Evolutionary conservation across 2,329 filamentous ascomycete genomes (phyloP).

Genomic region (Salinomyces thailandicus): DNA sequence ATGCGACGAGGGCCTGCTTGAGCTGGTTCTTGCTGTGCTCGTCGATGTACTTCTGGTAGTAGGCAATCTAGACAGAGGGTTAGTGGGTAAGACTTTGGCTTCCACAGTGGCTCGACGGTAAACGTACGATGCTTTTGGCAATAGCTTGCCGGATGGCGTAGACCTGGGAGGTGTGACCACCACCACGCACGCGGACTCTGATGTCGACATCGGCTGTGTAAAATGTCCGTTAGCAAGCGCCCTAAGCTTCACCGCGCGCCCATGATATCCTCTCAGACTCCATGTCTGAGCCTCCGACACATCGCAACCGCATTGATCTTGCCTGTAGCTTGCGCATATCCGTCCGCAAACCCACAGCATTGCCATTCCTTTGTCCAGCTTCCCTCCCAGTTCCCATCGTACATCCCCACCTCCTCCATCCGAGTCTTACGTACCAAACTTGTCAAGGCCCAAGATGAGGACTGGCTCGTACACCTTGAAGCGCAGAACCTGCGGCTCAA

Average conservation of each 20-base stretch:
- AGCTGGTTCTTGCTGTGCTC: constrained; percentile 99
- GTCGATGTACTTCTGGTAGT: constrained; percentile 99
- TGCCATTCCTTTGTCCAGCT: constrained; percentile 1
- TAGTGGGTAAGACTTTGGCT: constrained; percentile 1
- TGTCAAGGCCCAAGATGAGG: constrained; percentile 93
- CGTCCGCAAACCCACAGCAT: constrained; percentile 1
- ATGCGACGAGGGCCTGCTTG: constrained; percentile 92
- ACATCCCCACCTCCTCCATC: not conserved
- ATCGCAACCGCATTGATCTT: too few relatives aligned
- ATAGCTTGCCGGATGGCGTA: constrained; percentile 99
- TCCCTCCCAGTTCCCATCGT: constrained; percentile 2
- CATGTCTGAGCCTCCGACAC: not conserved
- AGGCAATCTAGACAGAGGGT: constrained; percentile 50
- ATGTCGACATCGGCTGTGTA: constrained; percentile 72
- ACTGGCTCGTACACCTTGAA: constrained; percentile 99
- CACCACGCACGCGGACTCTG: constrained; percentile 88
- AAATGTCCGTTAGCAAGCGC: constrained; percentile 13
- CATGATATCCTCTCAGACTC: not conserved
- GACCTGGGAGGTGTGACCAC: constrained; percentile 95
- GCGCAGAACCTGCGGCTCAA: constrained; percentile 92
- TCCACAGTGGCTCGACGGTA: not conserved
- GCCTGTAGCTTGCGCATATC: too few relatives aligned
- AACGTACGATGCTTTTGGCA: constrained; percentile 72
- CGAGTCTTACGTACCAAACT: constrained; percentile 69
- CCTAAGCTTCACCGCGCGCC: too few relatives aligned